Evolutionary conservation across 441 rosid species (phyloP), one percentile per base, ranked within the genome.

Genomic region (Cnidoscolus chayamansa): DNA sequence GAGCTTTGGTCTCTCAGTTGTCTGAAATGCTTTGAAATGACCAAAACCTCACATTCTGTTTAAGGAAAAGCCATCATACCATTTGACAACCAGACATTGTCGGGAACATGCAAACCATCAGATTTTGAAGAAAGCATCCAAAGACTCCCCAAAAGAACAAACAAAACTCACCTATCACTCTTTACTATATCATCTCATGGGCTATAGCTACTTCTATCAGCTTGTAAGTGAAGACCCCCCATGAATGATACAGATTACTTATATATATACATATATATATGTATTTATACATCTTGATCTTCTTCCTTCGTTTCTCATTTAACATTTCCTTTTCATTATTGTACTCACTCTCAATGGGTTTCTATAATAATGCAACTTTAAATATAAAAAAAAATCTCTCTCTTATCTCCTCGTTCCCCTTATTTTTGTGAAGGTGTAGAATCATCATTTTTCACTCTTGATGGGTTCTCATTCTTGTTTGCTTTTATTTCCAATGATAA

Each of bases 71-170:
- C 79, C 88, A 92, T 89, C 90, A 92, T 88, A 13, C 86, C 87
- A 83, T 84, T 87, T 87, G 79, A 83, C 89, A 75, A 79, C 83
- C 87, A 81, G 81, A 86, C 89, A 74, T 74, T 87, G 92, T 89
- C 87, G 96, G 97, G 91, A 92, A 88, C 94, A 88, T 82, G 94
- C 90, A 90, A 89, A 82, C 76, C 81, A 80, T 90, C 87, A 81
- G 92, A 69, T 84, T 84, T 83, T 78, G 84, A 90, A 89, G 74
- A 88, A 73, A 77, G 70, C 76, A 78, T 77, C 81, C 74, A 71
- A 72, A 65, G 64, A 57, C 56, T 55, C 49, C 3, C 50, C 37
- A 15, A 47, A 49, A 4, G 1, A 56, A 10, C 17, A 57, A 55
- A 65, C 59, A 72, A 13, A 25, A 11, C 66, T 49, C 1, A 20